A percentile compares a stretch with the other conserved stretches of the same genome.
Conservation (phyloP, 2,329 filamentous ascomycete genomes). For the Amylocarpus encephaloides region DNA sequence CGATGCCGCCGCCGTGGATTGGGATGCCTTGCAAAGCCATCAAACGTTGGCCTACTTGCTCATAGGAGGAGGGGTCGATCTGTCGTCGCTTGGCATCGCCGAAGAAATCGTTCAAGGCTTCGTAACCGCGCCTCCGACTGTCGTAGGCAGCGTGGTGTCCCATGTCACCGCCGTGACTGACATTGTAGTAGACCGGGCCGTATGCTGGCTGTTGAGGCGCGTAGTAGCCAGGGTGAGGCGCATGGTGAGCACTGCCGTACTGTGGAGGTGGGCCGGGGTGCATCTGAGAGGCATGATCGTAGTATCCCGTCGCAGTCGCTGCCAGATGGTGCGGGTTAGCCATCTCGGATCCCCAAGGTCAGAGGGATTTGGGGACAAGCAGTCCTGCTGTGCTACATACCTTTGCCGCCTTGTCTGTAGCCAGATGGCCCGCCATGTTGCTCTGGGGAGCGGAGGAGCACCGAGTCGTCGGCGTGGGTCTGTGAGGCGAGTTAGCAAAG, state of each 20-base stretch:
- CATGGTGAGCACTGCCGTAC: slow-evolving; percentile 47
- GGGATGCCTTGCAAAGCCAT: slow-evolving; percentile 70
- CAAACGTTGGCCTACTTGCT: slow-evolving; percentile 83
- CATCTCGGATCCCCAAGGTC: slow-evolving; percentile 25
- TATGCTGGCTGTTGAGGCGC: slow-evolving; percentile 49
- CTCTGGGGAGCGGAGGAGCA: slow-evolving; percentile 44
- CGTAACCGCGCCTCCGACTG: slow-evolving; percentile 75
- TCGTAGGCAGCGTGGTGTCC: slow-evolving; percentile 60
- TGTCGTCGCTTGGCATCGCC: slow-evolving; percentile 86
- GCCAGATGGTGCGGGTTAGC: slow-evolving; percentile 31
- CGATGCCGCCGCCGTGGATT: slow-evolving; percentile 48
- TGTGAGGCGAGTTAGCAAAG: slow-evolving; percentile 28
- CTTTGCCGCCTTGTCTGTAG: slow-evolving; percentile 46
- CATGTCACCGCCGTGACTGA: slow-evolving; percentile 58
- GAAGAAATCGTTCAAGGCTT: slow-evolving; percentile 90
- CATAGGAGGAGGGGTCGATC: slow-evolving; percentile 83
- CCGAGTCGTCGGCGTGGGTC: slow-evolving; percentile 94
- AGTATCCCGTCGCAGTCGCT: slow-evolving; percentile 40
- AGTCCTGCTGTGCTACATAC: slow-evolving; percentile 26
- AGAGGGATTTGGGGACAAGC: slow-evolving; percentile 25
- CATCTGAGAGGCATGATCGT: slow-evolving; percentile 58
- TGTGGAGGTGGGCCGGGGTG: slow-evolving; percentile 45
- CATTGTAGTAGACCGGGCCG: slow-evolving; percentile 75
- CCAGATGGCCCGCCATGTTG: slow-evolving; percentile 31
- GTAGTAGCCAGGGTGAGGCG: slow-evolving; percentile 45